These are phyloP conservation scores for Zasmidium cellare DNA, from an alignment of 2,329 filamentous ascomycete species.

Conservation along the genomic window DNA sequence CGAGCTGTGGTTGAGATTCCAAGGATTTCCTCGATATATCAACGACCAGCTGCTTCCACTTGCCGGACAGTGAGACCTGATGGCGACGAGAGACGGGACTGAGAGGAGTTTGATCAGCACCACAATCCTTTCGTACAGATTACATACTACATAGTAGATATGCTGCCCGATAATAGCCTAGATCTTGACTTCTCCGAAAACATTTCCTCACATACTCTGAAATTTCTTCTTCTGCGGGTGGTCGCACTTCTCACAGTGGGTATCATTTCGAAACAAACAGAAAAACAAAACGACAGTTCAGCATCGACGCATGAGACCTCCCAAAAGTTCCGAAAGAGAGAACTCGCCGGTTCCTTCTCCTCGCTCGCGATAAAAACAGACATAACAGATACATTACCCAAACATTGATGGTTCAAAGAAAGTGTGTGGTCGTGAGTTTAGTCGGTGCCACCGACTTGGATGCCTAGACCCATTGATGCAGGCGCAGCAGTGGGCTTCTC, in stretches of 20 bases:
- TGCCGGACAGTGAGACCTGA: no score
- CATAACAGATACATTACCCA: neutral
- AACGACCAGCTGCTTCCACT: neutral
- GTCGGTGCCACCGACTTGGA: conserved; percentile 5
- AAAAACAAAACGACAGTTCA: neutral
- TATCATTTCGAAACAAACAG: neutral
- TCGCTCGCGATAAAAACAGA: neutral
- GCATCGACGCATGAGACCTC: neutral
- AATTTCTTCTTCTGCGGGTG: no score
- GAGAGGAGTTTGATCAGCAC: neutral
- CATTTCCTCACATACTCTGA: no score
- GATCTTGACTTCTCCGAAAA: no score
- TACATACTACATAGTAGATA: neutral
- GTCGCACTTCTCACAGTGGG: conserved; percentile 1
- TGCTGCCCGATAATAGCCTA: neutral
- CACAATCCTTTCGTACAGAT: neutral
- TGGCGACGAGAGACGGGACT: neutral
- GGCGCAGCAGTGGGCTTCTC: neutral
- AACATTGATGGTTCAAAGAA: neutral
- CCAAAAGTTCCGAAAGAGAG: neutral
- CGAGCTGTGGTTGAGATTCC: neutral
- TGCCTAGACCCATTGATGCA: conserved; percentile 5
- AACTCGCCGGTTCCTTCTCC: neutral
- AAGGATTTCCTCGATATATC: neutral
- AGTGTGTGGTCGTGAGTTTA: neutral